Percentiles rank a stretch among this genome's conserved stretches.
Evolutionary conservation across 2,329 filamentous ascomycete species (phyloP).

Genomic region (Septoria petroselini): DNA sequence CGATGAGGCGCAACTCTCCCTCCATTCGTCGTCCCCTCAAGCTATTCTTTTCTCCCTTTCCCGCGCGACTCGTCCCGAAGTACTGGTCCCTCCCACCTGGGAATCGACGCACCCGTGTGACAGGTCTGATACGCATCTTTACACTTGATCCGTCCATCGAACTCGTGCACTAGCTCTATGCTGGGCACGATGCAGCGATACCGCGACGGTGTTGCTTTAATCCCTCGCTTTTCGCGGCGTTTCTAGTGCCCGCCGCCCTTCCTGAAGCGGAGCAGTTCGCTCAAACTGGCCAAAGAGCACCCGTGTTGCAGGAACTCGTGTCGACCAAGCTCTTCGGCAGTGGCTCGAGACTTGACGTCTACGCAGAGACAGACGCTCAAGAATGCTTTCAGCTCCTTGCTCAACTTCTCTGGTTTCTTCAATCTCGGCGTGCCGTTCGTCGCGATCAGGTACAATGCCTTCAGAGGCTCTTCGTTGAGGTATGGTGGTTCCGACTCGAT

Average conservation of each 20-base stretch:
- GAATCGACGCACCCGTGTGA: neutral
- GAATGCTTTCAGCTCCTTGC: constrained; percentile 97
- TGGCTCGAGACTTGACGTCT: constrained; percentile 90
- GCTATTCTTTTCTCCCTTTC: neutral
- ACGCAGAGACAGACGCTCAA: constrained; percentile 94
- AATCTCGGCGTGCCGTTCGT: constrained; percentile 95
- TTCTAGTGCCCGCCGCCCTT: constrained; percentile 61
- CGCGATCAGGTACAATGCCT: constrained; percentile 94
- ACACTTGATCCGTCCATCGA: neutral
- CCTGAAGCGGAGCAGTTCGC: constrained; percentile 78
- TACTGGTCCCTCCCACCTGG: neutral
- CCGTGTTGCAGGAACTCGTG: constrained; percentile 95
- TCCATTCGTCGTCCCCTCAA: neutral
- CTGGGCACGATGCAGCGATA: constrained; percentile 2
- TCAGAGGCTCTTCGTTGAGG: constrained; percentile 94
- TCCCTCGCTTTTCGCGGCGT: neutral
- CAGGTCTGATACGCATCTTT: neutral
- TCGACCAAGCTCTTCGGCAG: constrained; percentile 79
- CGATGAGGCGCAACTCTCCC: neutral
- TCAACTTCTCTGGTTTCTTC: constrained; percentile 97
- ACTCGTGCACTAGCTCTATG: neutral
- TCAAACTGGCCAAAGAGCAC: constrained; percentile 76
- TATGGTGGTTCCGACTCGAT: constrained; percentile 98
- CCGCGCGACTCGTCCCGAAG: neutral
- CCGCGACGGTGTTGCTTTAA: neutral